phyloP scores from a whole-genome alignment of 148 eudicot genomes.

The Rhododendron molle region DNA sequence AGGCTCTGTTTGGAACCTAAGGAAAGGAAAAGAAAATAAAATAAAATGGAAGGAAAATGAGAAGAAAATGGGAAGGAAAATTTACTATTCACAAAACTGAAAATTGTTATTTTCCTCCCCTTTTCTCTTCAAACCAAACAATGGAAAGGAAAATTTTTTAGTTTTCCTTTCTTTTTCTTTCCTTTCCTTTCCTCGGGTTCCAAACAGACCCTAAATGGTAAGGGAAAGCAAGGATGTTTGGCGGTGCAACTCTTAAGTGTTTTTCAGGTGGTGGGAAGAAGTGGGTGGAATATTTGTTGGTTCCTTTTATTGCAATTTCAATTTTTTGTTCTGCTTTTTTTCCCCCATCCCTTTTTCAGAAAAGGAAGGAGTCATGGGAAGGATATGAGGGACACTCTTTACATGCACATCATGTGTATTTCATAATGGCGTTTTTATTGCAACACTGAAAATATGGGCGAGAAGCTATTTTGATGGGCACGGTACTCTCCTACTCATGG shows the following conservation, averaged over 20 bases:
- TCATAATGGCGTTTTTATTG: not conserved
- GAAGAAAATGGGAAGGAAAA: too few species aligned
- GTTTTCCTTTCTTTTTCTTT: too few species aligned
- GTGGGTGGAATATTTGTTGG: not conserved
- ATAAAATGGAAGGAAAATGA: too few species aligned
- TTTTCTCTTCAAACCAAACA: too few species aligned
- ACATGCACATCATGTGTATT: conserved; percentile 22
- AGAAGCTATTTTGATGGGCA: not conserved
- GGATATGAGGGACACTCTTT: conserved; percentile 50
- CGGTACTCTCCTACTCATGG: not conserved
- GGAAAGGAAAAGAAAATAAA: too few species aligned
- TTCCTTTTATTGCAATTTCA: not conserved
- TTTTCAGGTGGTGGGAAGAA: not conserved
- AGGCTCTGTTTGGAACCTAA: too few species aligned
- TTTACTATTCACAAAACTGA: too few species aligned
- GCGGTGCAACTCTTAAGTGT: conserved; percentile 5
- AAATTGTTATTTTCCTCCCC: too few species aligned
- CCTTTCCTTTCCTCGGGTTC: too few species aligned
- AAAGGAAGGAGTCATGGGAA: not conserved
- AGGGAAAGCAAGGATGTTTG: conserved; percentile 3
- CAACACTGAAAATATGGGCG: conserved; percentile 8
- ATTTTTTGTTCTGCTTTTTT: not conserved
- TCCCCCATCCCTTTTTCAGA: not conserved
- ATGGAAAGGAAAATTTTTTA: too few species aligned
- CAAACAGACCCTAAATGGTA: too few species aligned